Conservation (phyloP, 2,329 filamentous ascomycete genomes). For the Calycina herbarum region DNA sequence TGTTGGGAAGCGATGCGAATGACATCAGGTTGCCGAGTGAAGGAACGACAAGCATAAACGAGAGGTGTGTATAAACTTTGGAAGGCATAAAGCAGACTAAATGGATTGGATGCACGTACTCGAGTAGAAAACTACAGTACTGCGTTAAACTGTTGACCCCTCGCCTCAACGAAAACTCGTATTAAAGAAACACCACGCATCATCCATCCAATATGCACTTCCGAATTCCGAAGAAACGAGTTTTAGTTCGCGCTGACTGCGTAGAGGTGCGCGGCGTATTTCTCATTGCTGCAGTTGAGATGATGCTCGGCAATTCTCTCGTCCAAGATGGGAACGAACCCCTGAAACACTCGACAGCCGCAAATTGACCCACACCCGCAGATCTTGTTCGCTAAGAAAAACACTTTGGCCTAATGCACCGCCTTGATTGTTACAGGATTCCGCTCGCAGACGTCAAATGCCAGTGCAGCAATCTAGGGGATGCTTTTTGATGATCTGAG, state of each 20-base stretch:
- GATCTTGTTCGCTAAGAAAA: neutral
- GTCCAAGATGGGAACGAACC: slow-evolving; percentile 1
- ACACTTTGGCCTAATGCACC: neutral
- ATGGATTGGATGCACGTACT: neutral
- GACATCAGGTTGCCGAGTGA: neutral
- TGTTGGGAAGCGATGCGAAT: neutral
- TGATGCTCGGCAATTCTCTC: neutral
- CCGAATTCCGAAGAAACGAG: neutral
- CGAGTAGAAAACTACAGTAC: neutral
- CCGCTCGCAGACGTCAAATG: neutral
- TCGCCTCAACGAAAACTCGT: neutral
- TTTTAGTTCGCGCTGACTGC: neutral
- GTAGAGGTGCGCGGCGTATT: neutral
- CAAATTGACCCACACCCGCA: neutral
- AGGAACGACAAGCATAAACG: neutral
- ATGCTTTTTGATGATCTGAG: neutral
- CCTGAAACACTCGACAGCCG: slow-evolving; percentile 1
- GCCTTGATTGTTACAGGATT: neutral
- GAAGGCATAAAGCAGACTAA: neutral
- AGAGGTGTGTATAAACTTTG: neutral
- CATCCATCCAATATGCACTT: neutral
- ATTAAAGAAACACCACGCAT: neutral
- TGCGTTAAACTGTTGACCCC: neutral
- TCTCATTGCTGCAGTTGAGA: neutral
- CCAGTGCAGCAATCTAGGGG: neutral